Evolutionary conservation across 768 basidiomycete species (phyloP), one percentile per base, ranked within the genome.

Genomic region (Tephrocybe sp.): DNA sequence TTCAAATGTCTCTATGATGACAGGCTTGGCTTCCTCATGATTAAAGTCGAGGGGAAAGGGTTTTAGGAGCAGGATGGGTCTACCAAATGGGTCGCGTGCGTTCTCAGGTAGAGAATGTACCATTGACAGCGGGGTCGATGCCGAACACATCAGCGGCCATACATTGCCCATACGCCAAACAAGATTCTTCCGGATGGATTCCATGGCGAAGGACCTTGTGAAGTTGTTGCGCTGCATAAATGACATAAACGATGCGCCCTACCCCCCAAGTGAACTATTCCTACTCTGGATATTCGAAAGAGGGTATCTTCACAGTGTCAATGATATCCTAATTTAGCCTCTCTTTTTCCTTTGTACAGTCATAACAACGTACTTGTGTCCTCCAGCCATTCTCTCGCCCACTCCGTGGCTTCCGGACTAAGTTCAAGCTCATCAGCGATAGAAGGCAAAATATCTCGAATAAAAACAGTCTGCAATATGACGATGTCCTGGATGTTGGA

Each of bases 221-320:
- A 86, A 89, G 51, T 79, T 76, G 61, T 88, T 81, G 55, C 83
- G 78, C 87, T 90, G 64, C 25, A 57, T 29, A 24, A 45, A 43
- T 29, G 27, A 27, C 36, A 47, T 47, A 33, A 59, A 51, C 40
- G 48, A 40, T 25, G 30, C 45, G 29, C 16, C 45, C 37, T 48
- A 42, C 37, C 18, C 49, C 23, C 54, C 38, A 44, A 29, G 45
- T 49, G 48, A 58, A 42, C 36, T 55, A 31, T 52, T 67, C 76
- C 59, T 64, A 86, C 87, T 68, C 79, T 78, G 42, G 78, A 71
- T 47, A 85, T 76, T 62, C 81, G 83, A 65, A 82, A 84, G 30
- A 83, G 64, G 24, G 80, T 72, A 42, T 67, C 82, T 83, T 65
- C 30, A 21, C 15, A 52, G 31, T 43, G 55, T 45, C 9, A 42